A percentile compares a stretch with the other conserved stretches of the same genome.
These are phyloP conservation scores for Arthroderma sp. DNA, from an alignment of 2,329 filamentous ascomycete genomes.

Conservation along the genomic window DNA sequence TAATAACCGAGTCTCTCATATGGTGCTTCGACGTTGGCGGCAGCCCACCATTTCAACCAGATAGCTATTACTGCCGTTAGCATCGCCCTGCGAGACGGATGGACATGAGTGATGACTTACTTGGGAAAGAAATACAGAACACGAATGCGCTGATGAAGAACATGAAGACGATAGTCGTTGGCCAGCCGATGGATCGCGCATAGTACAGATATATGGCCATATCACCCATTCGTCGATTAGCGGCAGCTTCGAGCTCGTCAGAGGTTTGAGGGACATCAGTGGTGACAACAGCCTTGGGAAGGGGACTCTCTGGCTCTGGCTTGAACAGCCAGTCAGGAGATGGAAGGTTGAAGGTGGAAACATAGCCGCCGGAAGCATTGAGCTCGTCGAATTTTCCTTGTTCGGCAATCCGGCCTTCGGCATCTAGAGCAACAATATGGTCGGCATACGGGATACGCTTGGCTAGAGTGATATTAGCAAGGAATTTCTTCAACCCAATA, in stretches of 20 bases:
- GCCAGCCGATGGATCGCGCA: constrained; percentile 27
- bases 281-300: neutral
- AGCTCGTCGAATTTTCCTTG: constrained; percentile 32
- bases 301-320: constrained; percentile 9
- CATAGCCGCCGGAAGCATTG: constrained; percentile 28
- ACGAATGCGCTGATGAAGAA: constrained; percentile 29
- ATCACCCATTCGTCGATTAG: constrained; percentile 30
- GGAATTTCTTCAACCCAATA: neutral
- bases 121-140: constrained; percentile 33
- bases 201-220: constrained; percentile 34
- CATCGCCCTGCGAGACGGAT: neutral
- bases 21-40: constrained; percentile 26
- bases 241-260: constrained; percentile 19
- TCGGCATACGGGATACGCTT: constrained; percentile 34
- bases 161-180: constrained; percentile 26
- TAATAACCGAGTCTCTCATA: constrained; percentile 26
- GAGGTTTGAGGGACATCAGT: constrained; percentile 9
- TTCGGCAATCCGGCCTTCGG: constrained; percentile 30
- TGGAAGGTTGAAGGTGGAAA: constrained; percentile 29
- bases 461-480: constrained; percentile 16
- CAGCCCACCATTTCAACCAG: constrained; percentile 35
- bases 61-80: constrained; percentile 19
- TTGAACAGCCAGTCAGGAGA: constrained; percentile 22
- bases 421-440: constrained; percentile 31
- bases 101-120: constrained; percentile 15